A percentile compares a stretch with the other conserved stretches of the same genome.
Evolutionary conservation across 1,284 basidiomycete genomes (phyloP).

Genomic region (Pascua guehoae): DNA sequence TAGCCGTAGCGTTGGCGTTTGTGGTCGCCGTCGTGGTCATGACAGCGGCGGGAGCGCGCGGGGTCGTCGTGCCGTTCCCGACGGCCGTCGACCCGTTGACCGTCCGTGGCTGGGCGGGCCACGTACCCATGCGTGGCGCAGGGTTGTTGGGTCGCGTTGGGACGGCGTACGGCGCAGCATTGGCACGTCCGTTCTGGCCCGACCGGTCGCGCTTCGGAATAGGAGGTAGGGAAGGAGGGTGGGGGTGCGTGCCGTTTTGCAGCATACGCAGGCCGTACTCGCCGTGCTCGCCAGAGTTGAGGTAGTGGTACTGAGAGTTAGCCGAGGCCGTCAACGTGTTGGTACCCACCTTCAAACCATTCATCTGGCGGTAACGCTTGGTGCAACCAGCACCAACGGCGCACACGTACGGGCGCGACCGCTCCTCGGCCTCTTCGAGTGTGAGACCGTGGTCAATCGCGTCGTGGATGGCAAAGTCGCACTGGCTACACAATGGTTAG

Average conservation of each 20-base stretch:
- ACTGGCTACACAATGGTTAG: slow-evolving; percentile 57
- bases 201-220: slow-evolving; percentile 22
- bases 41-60: not conserved
- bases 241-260: slow-evolving; percentile 70
- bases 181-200: slow-evolving; percentile 7
- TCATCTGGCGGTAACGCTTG: slow-evolving; percentile 97
- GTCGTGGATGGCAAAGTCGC: slow-evolving; percentile 82
- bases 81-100: no score
- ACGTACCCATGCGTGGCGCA: slow-evolving; percentile 23
- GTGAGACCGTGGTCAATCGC: slow-evolving; percentile 63
- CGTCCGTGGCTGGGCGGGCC: slow-evolving; percentile 11
- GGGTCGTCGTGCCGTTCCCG: no score
- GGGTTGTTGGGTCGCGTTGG: slow-evolving; percentile 8
- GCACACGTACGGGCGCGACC: slow-evolving; percentile 79
- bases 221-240: slow-evolving; percentile 35
- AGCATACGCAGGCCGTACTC: slow-evolving; percentile 77
- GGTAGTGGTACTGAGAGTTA: slow-evolving; percentile 76
- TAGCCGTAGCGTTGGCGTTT: slow-evolving; percentile 5
- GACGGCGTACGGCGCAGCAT: slow-evolving; percentile 25
- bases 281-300: slow-evolving; percentile 93
- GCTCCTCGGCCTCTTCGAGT: slow-evolving; percentile 73
- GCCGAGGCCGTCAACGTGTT: not conserved
- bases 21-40: not conserved
- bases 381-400: slow-evolving; percentile 80
- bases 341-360: slow-evolving; percentile 64